Conservation (phyloP, 495 filamentous ascomycete genomes). For the Penicillium bovifimosum region DNA sequence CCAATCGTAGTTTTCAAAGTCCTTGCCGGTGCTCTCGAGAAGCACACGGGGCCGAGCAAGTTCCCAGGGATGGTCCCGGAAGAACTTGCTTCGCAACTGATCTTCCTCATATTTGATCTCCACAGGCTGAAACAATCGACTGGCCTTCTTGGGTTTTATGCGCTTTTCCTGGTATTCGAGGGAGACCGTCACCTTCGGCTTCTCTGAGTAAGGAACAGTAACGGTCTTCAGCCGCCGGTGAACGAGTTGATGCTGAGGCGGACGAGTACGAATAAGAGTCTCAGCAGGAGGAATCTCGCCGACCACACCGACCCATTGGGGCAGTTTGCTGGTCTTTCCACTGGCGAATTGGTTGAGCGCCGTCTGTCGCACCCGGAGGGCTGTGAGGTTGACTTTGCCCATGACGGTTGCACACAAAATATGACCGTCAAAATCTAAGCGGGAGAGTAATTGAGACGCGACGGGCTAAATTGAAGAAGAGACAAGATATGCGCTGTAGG, state of each 20-base stretch:
- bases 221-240: slow-evolving; percentile 42
- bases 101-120: slow-evolving; percentile 82
- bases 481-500: background rate
- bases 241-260: slow-evolving; percentile 59
- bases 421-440: background rate
- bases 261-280: slow-evolving; percentile 62
- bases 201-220: slow-evolving; percentile 23
- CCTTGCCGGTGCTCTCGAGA: slow-evolving; percentile 79
- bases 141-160: slow-evolving; percentile 54
- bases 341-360: slow-evolving; percentile 53
- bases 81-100: slow-evolving; percentile 71
- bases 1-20: slow-evolving; percentile 75
- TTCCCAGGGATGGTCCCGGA: slow-evolving; percentile 94
- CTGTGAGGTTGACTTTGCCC: slow-evolving; percentile 67
- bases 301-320: slow-evolving; percentile 74
- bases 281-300: slow-evolving; percentile 73
- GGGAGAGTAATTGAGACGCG: background rate
- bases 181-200: slow-evolving; percentile 36
- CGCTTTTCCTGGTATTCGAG: slow-evolving; percentile 37
- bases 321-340: slow-evolving; percentile 44
- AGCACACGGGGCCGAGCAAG: slow-evolving; percentile 81
- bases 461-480: background rate
- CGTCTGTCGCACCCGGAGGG: slow-evolving; percentile 66
- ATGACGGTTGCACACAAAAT: slow-evolving; percentile 31
- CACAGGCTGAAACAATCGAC: slow-evolving; percentile 73